Percentiles rank a stretch among this genome's conserved stretches.
Conservation (phyloP, 2,329 filamentous ascomycete species). For the Sporothrix brasiliensis region DNA sequence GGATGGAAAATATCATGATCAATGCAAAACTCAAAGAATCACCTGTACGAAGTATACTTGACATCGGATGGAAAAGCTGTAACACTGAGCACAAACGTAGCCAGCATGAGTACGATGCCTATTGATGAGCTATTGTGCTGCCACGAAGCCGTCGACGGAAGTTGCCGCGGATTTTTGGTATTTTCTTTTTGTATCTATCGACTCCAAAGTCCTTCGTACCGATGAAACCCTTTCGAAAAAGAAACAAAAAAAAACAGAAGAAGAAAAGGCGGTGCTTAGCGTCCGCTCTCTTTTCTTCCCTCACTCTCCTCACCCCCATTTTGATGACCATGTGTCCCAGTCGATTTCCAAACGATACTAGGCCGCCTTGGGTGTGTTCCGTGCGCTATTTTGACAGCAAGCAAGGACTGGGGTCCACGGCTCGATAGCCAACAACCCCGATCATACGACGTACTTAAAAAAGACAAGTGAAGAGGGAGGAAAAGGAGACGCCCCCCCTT, state of each 20-base stretch:
- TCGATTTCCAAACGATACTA: conserved; percentile 13
- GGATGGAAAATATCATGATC: not conserved
- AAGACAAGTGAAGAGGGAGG: not conserved
- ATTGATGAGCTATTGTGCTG: no score
- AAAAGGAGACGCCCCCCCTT: not conserved
- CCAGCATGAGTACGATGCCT: no score
- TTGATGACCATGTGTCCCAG: not conserved
- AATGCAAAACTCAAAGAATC: not conserved
- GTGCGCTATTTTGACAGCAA: conserved; percentile 31
- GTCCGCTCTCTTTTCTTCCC: not conserved
- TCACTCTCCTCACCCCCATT: not conserved
- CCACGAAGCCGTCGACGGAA: not conserved
- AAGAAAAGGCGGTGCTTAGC: not conserved
- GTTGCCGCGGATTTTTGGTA: not conserved
- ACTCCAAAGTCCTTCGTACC: not conserved
- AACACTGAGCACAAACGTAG: not conserved
- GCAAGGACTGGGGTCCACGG: conserved; percentile 9
- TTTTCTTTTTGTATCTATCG: not conserved
- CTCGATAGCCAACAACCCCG: conserved; percentile 9
- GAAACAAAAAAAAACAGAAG: not conserved
- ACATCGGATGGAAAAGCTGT: not conserved
- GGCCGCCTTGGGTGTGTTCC: conserved; percentile 17
- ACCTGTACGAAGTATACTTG: not conserved
- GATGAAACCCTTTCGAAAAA: no score
- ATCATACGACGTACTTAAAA: not conserved